Base-by-base conservation (phyloP, 441 rosid genomes). In the Mallotus repandus region DNA sequence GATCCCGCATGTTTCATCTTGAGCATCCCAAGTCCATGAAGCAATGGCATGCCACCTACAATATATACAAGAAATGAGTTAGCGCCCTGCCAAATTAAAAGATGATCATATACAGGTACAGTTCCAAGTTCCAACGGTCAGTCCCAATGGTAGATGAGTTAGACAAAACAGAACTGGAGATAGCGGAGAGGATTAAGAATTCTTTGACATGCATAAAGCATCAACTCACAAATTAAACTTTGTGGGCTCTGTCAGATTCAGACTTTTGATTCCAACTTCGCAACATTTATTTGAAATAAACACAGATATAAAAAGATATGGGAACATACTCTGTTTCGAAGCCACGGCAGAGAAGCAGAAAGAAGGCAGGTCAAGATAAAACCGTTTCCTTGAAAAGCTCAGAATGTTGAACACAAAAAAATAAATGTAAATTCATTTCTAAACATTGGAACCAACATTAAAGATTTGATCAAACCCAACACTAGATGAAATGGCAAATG, bases 1-100 rank as follows among this genome's bases (percentile, higher is more conserved):
- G 57, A 93, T 95, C 74, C 98, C 99, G 78, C 99, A 95, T 6
- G 94, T 89, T 84, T 93, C 98, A 71, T 93, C 98, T 81, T 90
- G 93, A 43, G 97, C 97, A 87, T 88, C 98, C 99, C 97, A 95
- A 16, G 91, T 91, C 97, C 98, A 93, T 63, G 97, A 90, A 74
- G 88, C 97, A 69, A 93, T 96, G 69, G 91, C 95, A 77, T 95
- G 97, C 95, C 97, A 93, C 84, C 97, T 90, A 59, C 21, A 9
- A 64, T 49, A 52, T 22, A 57, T 46, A 66, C 52, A 74, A 18
- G 56, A 9, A 8, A 59, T 18, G 32, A 43, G 19, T 32, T 53
- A 73, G 25, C 50, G 54, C 11, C 54, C 56, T 6, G 14, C 15
- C 38, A 62, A 63, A 61, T 9, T 9, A 46, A 71, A 50, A 9